Evolutionary conservation across 2,329 filamentous ascomycete genomes (phyloP).

Genomic region (Calonectria hongkongensis): DNA sequence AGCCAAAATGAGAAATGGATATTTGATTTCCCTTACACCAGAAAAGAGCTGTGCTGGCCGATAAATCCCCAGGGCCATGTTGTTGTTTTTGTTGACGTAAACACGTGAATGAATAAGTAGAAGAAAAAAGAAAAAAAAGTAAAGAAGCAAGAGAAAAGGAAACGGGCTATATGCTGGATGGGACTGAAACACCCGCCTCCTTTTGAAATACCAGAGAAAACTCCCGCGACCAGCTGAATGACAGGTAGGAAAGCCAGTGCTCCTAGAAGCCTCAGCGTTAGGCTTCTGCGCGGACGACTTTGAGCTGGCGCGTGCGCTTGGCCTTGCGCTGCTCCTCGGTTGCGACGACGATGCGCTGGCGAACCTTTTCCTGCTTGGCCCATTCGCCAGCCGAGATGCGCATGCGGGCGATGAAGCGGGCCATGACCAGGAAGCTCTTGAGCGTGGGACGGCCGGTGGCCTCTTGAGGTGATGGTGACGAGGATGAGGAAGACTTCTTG

Average conservation of each 20-base stretch:
- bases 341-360: constrained; percentile 68
- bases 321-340: constrained; percentile 68
- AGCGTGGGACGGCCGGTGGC: constrained; percentile 57
- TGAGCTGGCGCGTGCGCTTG: constrained; percentile 64
- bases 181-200: too few relatives aligned
- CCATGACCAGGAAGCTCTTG: constrained; percentile 66
- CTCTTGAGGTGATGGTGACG: constrained; percentile 34
- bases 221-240: not conserved
- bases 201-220: constrained; percentile 18
- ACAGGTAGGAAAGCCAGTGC: not conserved
- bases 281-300: constrained; percentile 63
- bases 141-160: constrained; percentile 15
- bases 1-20: constrained; percentile 22
- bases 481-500: constrained; percentile 36
- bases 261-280: constrained; percentile 26
- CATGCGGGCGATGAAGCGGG: constrained; percentile 73
- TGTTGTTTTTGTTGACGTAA: constrained; percentile 9
- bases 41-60: constrained; percentile 28
- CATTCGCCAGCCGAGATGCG: constrained; percentile 69
- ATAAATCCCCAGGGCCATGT: constrained; percentile 30
- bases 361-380: constrained; percentile 71
- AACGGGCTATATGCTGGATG: not conserved
- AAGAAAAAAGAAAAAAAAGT: not conserved
- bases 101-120: not conserved
- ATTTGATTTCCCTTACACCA: constrained; percentile 13